A percentile compares a stretch with the other conserved stretches of the same genome.
phyloP scores from a whole-genome alignment of 2,329 filamentous ascomycete species.

The Ceratocystiopsis minuta region DNA sequence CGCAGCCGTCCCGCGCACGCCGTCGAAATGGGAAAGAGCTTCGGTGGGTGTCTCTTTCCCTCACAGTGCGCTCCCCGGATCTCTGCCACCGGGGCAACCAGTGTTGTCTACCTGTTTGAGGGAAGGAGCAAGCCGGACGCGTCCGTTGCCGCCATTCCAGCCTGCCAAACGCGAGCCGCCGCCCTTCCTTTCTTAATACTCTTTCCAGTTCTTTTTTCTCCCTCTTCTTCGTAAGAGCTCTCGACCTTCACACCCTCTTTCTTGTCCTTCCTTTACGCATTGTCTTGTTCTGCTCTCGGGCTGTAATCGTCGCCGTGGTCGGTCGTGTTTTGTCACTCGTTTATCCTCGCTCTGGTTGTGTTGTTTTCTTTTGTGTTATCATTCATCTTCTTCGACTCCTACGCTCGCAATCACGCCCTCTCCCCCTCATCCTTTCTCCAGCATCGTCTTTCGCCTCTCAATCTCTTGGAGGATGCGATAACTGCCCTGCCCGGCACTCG shows the following conservation, averaged over 20 bases:
- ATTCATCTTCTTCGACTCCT: not conserved
- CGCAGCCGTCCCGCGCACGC: not conserved
- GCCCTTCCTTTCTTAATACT: not conserved
- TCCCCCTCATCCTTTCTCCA: not conserved
- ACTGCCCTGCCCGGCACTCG: not conserved
- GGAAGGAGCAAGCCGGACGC: slow-evolving; percentile 5
- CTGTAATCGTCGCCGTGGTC: not conserved
- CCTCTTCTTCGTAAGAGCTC: not conserved
- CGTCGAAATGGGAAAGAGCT: slow-evolving; percentile 3
- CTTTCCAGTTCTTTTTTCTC: not conserved
- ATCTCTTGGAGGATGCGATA: slow-evolving; percentile 4
- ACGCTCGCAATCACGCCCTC: not conserved
- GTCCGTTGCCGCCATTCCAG: not conserved
- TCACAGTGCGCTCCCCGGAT: not conserved
- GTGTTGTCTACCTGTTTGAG: slow-evolving; percentile 1
- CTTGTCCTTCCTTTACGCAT: not conserved
- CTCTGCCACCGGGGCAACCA: slow-evolving; percentile 5
- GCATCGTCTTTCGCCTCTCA: not conserved
- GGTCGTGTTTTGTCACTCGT: too few relatives aligned
- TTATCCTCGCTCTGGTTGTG: not conserved
- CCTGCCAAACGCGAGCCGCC: too few relatives aligned
- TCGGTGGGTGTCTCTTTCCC: slow-evolving; percentile 5
- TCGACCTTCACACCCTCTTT: not conserved
- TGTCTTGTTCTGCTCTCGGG: not conserved
- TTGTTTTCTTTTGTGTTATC: not conserved